A percentile compares a stretch with the other conserved stretches of the same genome.
These are phyloP conservation scores for Termitomyces bulborhizus DNA, from an alignment of 768 basidiomycete species.

Conservation along the genomic window DNA sequence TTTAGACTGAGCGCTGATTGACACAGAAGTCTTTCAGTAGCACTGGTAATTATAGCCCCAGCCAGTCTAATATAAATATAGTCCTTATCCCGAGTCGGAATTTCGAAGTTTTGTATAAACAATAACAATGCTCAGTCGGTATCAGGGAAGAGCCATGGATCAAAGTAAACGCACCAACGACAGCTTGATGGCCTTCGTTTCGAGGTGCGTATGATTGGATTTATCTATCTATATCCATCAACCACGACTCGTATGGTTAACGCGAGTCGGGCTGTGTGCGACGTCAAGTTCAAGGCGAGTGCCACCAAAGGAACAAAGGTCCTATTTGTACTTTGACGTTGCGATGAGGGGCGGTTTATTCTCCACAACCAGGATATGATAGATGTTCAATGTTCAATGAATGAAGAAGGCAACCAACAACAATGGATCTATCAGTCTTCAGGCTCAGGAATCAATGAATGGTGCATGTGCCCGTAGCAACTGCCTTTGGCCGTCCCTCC, in stretches of 20 bases:
- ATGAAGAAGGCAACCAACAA: conserved; percentile 8
- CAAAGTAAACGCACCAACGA: not conserved
- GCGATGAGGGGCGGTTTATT: not conserved
- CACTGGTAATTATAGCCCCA: no score
- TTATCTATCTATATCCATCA: no score
- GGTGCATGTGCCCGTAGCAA: conserved; percentile 17
- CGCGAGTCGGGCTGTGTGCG: not conserved
- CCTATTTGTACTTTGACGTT: no score
- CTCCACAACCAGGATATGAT: not conserved
- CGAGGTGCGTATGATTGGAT: not conserved
- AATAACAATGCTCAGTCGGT: no score
- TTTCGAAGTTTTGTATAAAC: no score
- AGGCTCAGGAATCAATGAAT: not conserved
- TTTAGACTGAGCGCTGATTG: not conserved
- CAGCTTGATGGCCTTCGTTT: not conserved
- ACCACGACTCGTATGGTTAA: no score
- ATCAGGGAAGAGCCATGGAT: no score
- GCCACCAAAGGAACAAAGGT: no score
- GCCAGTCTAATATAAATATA: no score
- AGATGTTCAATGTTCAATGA: not conserved
- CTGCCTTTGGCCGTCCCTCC: conserved; percentile 9
- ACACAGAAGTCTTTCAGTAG: not conserved
- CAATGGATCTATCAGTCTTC: not conserved
- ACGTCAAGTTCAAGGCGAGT: no score
- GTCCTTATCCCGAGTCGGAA: no score